Percentiles rank a stretch among this genome's conserved stretches.
phyloP scores from a whole-genome alignment of 2,329 filamentous ascomycete species.

The Spiromastix sp. region DNA sequence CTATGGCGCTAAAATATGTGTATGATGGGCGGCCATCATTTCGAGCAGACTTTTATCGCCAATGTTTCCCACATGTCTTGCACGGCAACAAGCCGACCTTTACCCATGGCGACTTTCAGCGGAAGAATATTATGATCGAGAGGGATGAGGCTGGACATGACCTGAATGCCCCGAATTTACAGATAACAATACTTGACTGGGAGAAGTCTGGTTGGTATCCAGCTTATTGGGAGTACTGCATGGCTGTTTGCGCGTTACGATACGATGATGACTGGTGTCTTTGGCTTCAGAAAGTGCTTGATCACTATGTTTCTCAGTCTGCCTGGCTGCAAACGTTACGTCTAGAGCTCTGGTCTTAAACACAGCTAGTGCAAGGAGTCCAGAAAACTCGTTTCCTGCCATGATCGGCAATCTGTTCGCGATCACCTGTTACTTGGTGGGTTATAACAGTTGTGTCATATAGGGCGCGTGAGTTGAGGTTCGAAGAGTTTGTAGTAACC shows the following conservation, averaged over 20 bases:
- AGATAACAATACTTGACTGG: conserved; percentile 30
- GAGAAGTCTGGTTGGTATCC: conserved; percentile 31
- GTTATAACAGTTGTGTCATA: no score
- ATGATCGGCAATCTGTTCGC: no score
- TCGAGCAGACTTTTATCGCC: conserved; percentile 18
- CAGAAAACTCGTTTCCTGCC: no score
- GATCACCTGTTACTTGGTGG: no score
- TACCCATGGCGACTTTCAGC: conserved; percentile 23
- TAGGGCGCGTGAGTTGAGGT: no score
- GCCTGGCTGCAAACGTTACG: conserved; percentile 19
- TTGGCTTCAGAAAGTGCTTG: conserved; percentile 21
- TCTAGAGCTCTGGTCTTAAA: conserved; percentile 17
- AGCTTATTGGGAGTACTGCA: conserved; percentile 29
- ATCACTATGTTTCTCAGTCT: conserved; percentile 22
- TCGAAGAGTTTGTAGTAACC: no score
- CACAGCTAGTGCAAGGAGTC: no score
- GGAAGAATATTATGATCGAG: conserved; percentile 21
- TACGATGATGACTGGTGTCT: conserved; percentile 26
- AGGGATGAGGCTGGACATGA: conserved; percentile 3
- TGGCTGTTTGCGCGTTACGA: conserved; percentile 21
- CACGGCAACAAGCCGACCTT: conserved; percentile 16
- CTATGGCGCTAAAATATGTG: conserved; percentile 17
- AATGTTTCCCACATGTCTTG: conserved; percentile 15
- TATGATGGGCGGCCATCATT: conserved; percentile 10
- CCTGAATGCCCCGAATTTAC: conserved; percentile 5